A percentile compares a stretch with the other conserved stretches of the same genome.
Conservation (phyloP, 495 filamentous ascomycete species). For the Penicillium lividum region DNA sequence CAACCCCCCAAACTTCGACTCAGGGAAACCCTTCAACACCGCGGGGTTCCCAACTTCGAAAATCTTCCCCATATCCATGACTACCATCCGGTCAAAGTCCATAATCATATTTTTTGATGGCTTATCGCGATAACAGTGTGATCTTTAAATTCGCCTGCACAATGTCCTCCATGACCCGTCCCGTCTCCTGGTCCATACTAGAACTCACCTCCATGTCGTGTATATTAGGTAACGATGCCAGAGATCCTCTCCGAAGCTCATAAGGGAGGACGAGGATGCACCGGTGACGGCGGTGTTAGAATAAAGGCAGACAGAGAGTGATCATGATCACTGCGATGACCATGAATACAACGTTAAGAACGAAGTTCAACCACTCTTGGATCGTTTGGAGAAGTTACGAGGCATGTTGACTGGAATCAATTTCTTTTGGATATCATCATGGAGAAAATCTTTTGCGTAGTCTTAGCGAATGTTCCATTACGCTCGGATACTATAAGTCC, state of each 20-base stretch:
- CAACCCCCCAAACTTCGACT: not conserved
- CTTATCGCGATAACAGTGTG: slow-evolving; percentile 52
- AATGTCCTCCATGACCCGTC: slow-evolving; percentile 44
- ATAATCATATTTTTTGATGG: slow-evolving; percentile 47
- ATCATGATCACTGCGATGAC: slow-evolving; percentile 1
- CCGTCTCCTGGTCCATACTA: slow-evolving; percentile 48
- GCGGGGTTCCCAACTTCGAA: slow-evolving; percentile 43
- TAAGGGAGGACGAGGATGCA: slow-evolving; percentile 24
- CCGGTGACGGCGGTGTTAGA: slow-evolving; percentile 30
- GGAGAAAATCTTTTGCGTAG: not conserved
- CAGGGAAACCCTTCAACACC: not conserved
- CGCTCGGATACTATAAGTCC: not conserved
- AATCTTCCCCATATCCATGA: slow-evolving; percentile 42
- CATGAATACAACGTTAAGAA: not conserved
- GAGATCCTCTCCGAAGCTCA: slow-evolving; percentile 36
- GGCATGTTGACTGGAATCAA: not conserved
- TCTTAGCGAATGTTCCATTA: too few relatives aligned
- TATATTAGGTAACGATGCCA: slow-evolving; percentile 41
- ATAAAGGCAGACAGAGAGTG: slow-evolving; percentile 22
- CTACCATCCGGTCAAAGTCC: slow-evolving; percentile 47
- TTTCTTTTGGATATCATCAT: not conserved
- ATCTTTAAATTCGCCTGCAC: slow-evolving; percentile 42
- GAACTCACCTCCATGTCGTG: slow-evolving; percentile 53
- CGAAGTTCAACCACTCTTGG: not conserved
- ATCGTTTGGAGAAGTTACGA: not conserved